Base-by-base conservation (phyloP, 768 basidiomycete species). In the Boletus edulis region DNA sequence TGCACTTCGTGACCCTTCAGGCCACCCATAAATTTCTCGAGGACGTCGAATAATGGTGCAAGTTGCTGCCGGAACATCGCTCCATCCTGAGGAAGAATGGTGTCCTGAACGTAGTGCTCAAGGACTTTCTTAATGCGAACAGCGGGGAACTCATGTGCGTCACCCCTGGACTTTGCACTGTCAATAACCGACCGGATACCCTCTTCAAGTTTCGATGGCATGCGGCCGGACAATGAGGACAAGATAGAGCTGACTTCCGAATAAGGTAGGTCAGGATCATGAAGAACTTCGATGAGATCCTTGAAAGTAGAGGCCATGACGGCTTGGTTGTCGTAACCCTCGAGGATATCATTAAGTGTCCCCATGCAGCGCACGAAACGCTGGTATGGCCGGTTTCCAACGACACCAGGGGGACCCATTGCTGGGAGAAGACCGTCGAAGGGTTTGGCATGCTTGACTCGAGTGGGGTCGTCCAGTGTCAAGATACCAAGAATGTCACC, bases 401-500 rank as follows among this genome's bases (percentile, higher is more conserved):
- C 74, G 55, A 96, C 86, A 55, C 83, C 85, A 41, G 95, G 94
- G 31, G 84, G 76, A 27, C 96, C 97, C 81, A 94, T 86, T 17
- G 83, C 63, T 15, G 96, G 92, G 12, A 98, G 83, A 42, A 94
- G 87, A 50, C 94, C 94, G 65, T 98, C 94, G 70, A 98, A 98
- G 3, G 96, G 96, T 75, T 96, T 98, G 55, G 97, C 96, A 67
- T 98, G 96, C 68, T 93, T 97, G 68, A 98, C 97, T 53, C 94
- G 93, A 54, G 84, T 82, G 38, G 96, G 97, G 70, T 98, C 95
- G 66, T 98, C 97, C 54, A 98, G 84, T 10, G 94, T 91, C 53
- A 98, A 80, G 65, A 98, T 95, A 73, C 97, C 97, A 55, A 99
- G 85, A 53, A 99, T 94, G 71, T 98, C 97, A 24, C 97, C 97